Evolutionary conservation across 2,329 filamentous ascomycete genomes (phyloP), one percentile per base, ranked within the genome.

Genomic region (Pseudomassariella vexata): DNA sequence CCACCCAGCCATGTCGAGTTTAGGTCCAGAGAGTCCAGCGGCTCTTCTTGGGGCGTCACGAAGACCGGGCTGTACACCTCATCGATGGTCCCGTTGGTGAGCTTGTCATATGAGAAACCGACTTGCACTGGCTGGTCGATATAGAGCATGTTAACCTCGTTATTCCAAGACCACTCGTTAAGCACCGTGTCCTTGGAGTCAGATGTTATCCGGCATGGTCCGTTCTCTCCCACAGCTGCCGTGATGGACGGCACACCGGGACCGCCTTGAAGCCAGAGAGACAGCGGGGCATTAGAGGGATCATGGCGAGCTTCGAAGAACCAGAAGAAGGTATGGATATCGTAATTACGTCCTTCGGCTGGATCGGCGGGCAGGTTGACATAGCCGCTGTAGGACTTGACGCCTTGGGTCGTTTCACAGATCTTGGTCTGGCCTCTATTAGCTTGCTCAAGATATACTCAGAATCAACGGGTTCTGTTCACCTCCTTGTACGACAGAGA

Each of bases 321-420:
- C 63, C 63, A 68, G 49, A 68, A 68, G 50, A 67, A 68, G 66
- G 52, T 52, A 20, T 53, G 50, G 3, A 46, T 49, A 9, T 47
- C 19, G 25, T 28, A 34, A 15, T 6, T 18, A 11, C 25, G 32
- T 14, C 32, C 25, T 9, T 28, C 24, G 6, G 10, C 19, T 7
- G 24, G 19, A 15, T 23, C 28, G 12, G 40, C 44, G 23, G 49
- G 44, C 3, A 53, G 41, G 28, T 53, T 49, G 4, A 53, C 47
- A 25, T 53, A 53, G 5, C 50, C 50, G 26, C 59, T 55, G 40
- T 70, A 72, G 3, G 60, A 65, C 28, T 66, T 63, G 23, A 71
- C 68, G 5, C 68, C 68, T 3, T 62, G 63, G 2, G 67, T 71
- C 0, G 66, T 72, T 50, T 72, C 68, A 40, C 68, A 72, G 19